A percentile compares a stretch with the other conserved stretches of the same genome.
phyloP scores from a whole-genome alignment of 129 eudicot genomes.

The Erigeron canadensis region DNA sequence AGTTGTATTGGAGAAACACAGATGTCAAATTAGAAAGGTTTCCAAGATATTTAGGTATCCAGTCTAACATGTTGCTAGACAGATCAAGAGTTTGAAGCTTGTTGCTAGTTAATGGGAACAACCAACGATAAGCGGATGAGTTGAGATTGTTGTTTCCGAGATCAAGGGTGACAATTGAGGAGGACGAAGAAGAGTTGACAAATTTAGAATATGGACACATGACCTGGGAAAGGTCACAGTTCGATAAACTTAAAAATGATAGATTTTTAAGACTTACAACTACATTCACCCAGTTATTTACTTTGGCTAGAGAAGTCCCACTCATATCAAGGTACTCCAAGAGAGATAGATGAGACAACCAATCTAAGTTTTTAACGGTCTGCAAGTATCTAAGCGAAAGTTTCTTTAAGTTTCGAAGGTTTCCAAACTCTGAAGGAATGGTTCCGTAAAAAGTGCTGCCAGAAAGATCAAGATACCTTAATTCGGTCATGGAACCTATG shows the following conservation, averaged over 20 bases:
- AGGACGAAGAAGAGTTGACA: not conserved
- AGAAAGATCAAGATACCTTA: not conserved
- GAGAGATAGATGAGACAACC: constrained; percentile 27
- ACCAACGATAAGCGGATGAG: constrained; percentile 20
- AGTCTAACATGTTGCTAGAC: too few relatives aligned
- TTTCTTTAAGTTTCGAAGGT: constrained; percentile 18
- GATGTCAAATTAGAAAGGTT: too few relatives aligned
- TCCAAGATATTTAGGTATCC: too few relatives aligned
- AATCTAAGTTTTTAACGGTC: constrained; percentile 18
- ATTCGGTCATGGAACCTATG: constrained; percentile 9
- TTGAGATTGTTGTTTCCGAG: constrained; percentile 9
- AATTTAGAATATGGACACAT: constrained; percentile 12
- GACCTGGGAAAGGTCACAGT: constrained; percentile 13
- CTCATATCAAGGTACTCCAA: constrained; percentile 17
- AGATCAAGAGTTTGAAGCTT: not conserved
- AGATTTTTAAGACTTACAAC: constrained; percentile 17
- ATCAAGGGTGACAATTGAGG: not conserved
- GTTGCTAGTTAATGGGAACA: constrained; percentile 10
- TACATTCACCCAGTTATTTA: constrained; percentile 19
- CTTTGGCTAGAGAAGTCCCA: constrained; percentile 21
- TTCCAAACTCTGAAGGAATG: constrained; percentile 32
- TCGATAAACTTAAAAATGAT: constrained; percentile 16
- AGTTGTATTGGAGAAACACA: not conserved
- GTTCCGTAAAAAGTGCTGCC: constrained; percentile 18
- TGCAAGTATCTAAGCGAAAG: not conserved